Conservation (phyloP, 2,329 filamentous ascomycete genomes). For the Phaeosphaeriaceae sp. region DNA sequence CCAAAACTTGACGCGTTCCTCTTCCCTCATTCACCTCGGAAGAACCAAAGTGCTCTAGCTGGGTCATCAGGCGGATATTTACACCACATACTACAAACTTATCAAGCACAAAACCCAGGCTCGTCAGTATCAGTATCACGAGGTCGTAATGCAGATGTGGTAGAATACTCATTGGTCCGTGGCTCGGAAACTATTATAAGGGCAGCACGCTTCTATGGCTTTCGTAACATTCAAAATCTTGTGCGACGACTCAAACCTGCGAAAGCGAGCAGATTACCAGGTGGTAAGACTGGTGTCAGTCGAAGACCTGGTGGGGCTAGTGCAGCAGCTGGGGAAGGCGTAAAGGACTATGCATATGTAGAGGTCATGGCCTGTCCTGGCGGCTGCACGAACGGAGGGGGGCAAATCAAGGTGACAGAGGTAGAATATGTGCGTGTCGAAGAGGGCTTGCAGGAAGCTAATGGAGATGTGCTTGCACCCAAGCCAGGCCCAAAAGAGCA, state of each 20-base stretch:
- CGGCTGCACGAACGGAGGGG: slow-evolving; percentile 97
- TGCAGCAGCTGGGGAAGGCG: slow-evolving; percentile 62
- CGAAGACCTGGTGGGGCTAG: slow-evolving; percentile 75
- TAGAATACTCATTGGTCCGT: slow-evolving; percentile 77
- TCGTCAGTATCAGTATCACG: slow-evolving; percentile 73
- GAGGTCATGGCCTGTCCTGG: slow-evolving; percentile 99
- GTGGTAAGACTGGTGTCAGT: slow-evolving; percentile 39
- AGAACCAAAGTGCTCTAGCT: slow-evolving; percentile 59
- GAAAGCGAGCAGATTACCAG: slow-evolving; percentile 63
- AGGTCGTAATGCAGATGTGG: slow-evolving; percentile 88
- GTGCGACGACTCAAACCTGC: slow-evolving; percentile 89
- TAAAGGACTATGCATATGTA: slow-evolving; percentile 85
- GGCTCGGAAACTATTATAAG: slow-evolving; percentile 47
- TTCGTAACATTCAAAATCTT: slow-evolving; percentile 97
- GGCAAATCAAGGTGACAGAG: slow-evolving; percentile 91
- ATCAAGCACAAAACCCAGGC: slow-evolving; percentile 73
- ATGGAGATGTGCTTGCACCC: slow-evolving; percentile 38
- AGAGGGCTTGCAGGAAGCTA: slow-evolving; percentile 32
- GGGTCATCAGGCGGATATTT: slow-evolving; percentile 91
- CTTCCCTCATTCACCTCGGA: slow-evolving; percentile 59
- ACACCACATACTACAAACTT: slow-evolving; percentile 79
- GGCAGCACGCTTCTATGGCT: slow-evolving; percentile 88
- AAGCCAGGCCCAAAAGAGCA: slow-evolving; percentile 79
- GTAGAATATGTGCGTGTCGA: slow-evolving; percentile 55
- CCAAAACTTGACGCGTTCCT: slow-evolving; percentile 72